Conservation (phyloP, 495 filamentous ascomycete species). For the Lepidopterella palustris region DNA sequence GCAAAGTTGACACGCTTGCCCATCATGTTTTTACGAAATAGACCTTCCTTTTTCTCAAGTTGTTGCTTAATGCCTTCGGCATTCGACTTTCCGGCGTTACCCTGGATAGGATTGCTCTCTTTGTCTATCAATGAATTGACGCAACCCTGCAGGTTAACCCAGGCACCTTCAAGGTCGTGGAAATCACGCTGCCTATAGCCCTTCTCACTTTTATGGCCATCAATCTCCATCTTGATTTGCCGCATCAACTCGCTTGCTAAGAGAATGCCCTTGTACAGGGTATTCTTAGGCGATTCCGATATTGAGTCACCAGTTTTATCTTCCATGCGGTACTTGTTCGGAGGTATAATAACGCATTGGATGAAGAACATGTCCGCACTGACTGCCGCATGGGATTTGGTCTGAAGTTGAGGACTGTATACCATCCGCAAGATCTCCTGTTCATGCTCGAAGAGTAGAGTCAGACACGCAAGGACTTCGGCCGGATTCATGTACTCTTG, state of each 20-base stretch:
- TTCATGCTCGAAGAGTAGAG: slow-evolving; percentile 79
- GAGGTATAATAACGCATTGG: slow-evolving; percentile 74
- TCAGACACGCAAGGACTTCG: slow-evolving; percentile 69
- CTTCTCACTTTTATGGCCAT: slow-evolving; percentile 36
- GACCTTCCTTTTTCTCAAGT: slow-evolving; percentile 96
- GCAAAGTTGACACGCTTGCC: slow-evolving; percentile 99
- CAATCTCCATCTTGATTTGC: slow-evolving; percentile 68
- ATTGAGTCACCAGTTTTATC: slow-evolving; percentile 72
- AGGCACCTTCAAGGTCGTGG: slow-evolving; percentile 60
- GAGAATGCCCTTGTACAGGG: slow-evolving; percentile 72
- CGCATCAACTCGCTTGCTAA: slow-evolving; percentile 61
- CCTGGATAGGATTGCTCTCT: slow-evolving; percentile 72
- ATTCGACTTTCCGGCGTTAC: slow-evolving; percentile 59
- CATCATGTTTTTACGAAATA: slow-evolving; percentile 99
- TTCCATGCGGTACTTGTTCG: slow-evolving; percentile 87
- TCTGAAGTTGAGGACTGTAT: slow-evolving; percentile 64
- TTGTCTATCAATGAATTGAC: slow-evolving; percentile 89
- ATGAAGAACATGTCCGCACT: slow-evolving; percentile 91
- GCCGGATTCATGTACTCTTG: slow-evolving; percentile 65
- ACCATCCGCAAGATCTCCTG: slow-evolving; percentile 71
- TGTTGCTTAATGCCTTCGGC: slow-evolving; percentile 94
- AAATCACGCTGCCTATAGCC: slow-evolving; percentile 33
- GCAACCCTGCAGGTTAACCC: slow-evolving; percentile 74
- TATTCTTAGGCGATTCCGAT: slow-evolving; percentile 79
- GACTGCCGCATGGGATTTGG: slow-evolving; percentile 47